Base-by-base conservation (phyloP, 768 basidiomycete species). In the Artomyces pyxidatus region DNA sequence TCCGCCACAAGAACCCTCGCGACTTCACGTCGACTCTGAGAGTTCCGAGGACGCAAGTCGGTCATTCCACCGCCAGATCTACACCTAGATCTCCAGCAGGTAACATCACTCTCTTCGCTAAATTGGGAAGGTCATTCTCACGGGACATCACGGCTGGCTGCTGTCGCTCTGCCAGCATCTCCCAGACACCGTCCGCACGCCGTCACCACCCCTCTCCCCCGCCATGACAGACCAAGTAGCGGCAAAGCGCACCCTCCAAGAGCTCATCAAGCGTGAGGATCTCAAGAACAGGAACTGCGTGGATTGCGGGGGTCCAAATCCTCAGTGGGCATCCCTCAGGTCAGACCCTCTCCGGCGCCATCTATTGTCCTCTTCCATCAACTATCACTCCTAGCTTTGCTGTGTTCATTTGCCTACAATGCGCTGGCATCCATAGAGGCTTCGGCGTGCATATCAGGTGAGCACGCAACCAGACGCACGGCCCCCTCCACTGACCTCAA, bases 401-500 rank as follows among this genome's bases (percentile, higher is more conserved):
- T 30, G 74, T 91, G 49, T 94, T 95, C 63, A 77, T 97, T 48
- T 99, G 95, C 66, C 73, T 99, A 21, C 91, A 90, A 67, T 88
- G 88, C 62, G 85, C 85, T 25, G 87, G 87, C 29, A 69, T 78
- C 35, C 93, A 94, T 68, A 71, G 89, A 69, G 85, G 89, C 2
- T 91, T 96, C 61, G 95, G 95, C 37, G 93, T 96, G 14, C 95
- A 98, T 66, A 80, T 97, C 63, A 88, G 85, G 87, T 72, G 56
- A 58, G 25, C 19, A n/a, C 37, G 17, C 41, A 41, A 45, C 27
- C 35, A n/a, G n/a, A n/a, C n/a, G n/a, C n/a, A n/a, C n/a, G n/a
- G n/a, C 45, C 39, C 16, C 16, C 16, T 10, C 29, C 22, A 42
- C 25, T 6, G 16, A 37, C 54, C 39, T 39, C 14, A 47, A 32